phyloP scores from a whole-genome alignment of 306 rosid species.

The Corylus americana region DNA sequence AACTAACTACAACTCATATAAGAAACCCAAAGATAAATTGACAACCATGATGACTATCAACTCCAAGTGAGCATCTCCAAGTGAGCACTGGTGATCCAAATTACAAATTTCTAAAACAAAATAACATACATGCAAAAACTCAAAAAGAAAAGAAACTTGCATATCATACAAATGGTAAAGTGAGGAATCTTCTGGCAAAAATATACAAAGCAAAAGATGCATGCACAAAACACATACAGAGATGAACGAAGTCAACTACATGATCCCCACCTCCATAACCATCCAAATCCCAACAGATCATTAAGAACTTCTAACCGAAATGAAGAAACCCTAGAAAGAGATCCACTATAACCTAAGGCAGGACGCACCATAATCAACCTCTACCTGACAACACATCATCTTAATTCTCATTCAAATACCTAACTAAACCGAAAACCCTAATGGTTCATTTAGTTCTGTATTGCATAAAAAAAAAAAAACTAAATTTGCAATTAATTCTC shows the following conservation, averaged over 20 bases:
- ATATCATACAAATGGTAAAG: neutral
- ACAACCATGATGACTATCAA: neutral
- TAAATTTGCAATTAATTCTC: neutral
- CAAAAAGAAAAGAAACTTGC: neutral
- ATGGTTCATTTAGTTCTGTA: neutral
- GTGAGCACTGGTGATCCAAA: neutral
- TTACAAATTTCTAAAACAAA: neutral
- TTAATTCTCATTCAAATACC: neutral
- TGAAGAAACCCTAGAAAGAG: neutral
- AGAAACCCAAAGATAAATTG: neutral
- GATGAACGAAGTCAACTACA: neutral
- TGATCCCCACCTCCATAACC: neutral
- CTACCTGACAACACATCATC: neutral
- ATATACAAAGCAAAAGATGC: no score
- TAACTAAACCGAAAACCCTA: neutral
- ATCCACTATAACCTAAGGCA: neutral
- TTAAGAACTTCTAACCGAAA: neutral
- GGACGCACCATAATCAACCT: neutral
- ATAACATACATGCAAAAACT: neutral
- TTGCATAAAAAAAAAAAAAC: neutral
- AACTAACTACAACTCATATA: neutral
- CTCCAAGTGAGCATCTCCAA: neutral
- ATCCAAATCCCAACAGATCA: neutral
- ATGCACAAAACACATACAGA: neutral
- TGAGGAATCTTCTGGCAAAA: neutral